Base-by-base conservation (phyloP, 2,329 filamentous ascomycete species). In the Decorospora gaudefroyi region DNA sequence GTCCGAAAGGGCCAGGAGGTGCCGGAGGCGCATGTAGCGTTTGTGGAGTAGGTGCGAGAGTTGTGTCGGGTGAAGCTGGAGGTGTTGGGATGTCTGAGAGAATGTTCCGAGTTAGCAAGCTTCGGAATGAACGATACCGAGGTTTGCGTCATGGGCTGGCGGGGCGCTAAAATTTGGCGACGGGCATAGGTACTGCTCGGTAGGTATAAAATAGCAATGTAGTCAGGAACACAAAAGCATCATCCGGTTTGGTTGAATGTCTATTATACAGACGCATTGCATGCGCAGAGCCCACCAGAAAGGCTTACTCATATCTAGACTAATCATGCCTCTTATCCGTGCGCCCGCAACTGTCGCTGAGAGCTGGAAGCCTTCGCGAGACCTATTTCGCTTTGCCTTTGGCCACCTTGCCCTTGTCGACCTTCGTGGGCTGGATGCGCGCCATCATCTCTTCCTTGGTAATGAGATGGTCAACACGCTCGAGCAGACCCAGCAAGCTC, bases 401-500 rank as follows among this genome's bases (percentile, higher is more conserved):
- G 19, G 32, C 54, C 1, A 55, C 59, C 65, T 67, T 72, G 42
- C 58, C 63, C 62, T 73, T 73, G 42, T 72, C 71, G n/a, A 68
- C 64, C 54, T 70, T 74, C 18, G 61, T 78, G 4, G 89, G 89
- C 72, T 93, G 86, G 64, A 99, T 97, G 47, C 91, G 82, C 27
- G 93, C 93, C 93, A 99, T 99, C 93, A 99, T 99, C 79, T 99
- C 93, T 75, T 99, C 93, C 80, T 97, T 97, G 42, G 95, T 99
- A 66, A 99, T 99, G 64, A 99, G 79, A 72, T 99, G 93, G 68
- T 99, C 93, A 50, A 99, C 95, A 53, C 90, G 82, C 78, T 96
- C 90, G 66, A 96, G 69, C 42, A 92, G 75, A 8, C 89, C 90
- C 55, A 96, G 74, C 62, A 96, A 74, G 67, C 86, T 91, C 85